Evolutionary conservation across 2,329 filamentous ascomycete genomes (phyloP).

Genomic region (Mariannaea elegans): DNA sequence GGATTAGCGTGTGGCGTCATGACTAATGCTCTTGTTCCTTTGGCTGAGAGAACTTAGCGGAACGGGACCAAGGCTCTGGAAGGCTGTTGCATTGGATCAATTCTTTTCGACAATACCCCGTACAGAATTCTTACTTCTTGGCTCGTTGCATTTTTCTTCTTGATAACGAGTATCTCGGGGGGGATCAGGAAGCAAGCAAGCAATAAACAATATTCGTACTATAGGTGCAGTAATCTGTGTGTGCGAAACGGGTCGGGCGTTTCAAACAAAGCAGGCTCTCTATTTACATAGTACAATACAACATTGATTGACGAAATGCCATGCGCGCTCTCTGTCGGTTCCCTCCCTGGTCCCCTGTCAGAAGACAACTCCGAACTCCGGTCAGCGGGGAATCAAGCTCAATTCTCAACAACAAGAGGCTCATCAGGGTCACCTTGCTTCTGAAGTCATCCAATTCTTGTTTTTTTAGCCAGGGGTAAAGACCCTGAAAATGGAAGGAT

Average conservation of each 20-base stretch:
- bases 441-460: background rate
- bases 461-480: constrained; percentile 1
- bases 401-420: background rate
- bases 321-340: background rate
- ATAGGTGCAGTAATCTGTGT: no score
- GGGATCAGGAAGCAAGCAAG: no score
- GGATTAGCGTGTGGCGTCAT: background rate
- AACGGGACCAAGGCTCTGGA: background rate
- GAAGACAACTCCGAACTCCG: background rate
- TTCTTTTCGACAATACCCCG: no score
- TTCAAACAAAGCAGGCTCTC: constrained; percentile 28
- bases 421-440: background rate
- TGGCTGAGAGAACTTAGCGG: background rate
- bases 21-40: background rate
- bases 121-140: no score
- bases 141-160: no score
- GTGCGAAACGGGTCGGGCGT: constrained; percentile 33
- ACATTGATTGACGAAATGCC: background rate
- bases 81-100: background rate
- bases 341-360: background rate
- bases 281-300: background rate
- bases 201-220: background rate
- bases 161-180: no score
- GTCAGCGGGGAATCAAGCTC: constrained; percentile 13
- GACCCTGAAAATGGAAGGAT: background rate